Evolutionary conservation across 2,329 filamentous ascomycete genomes (phyloP), one percentile per base, ranked within the genome.

Genomic region (Penicillium sp.): DNA sequence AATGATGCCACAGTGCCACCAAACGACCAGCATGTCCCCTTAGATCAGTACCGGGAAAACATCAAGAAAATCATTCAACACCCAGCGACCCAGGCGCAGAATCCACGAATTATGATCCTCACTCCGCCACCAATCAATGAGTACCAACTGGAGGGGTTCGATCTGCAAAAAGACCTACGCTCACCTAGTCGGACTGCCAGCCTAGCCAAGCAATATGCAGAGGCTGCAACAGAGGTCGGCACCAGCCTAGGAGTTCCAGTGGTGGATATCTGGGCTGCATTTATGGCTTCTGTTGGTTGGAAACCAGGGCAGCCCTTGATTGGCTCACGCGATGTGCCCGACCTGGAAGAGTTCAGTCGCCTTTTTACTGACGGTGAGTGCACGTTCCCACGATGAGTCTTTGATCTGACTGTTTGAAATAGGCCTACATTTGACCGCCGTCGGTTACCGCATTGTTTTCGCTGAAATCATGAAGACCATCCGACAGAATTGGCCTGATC

Each of bases 71-170:
- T 96, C 51, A 67, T 93, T 54, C 78, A 71, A 2, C 85, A 95
- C 61, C 77, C 82, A 6, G 68, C 70, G 40, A 74, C 94, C 42
- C 64, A 65, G 39, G 80, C 77, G 4, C 88, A 95, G 55, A 72
- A 75, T 23, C 80, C 85, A 16, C 81, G 88, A 37, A 71, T 95
- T 30, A 69, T 96, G 4, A 73, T 95, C 32, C 84, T 71, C 16
- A 68, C 86, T 0, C 87, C 90, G 16, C 85, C 89, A 1, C 88
- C 88, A 0, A 65, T 93, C 34, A 84, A 95, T 53, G 82, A 93
- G 65, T 80, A 86, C 59, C 76, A 80, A 43, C 65, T 77, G 25
- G 69, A 70, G 35, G 57, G 57, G 44, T 61, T 72, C 22, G 75
- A 77, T 56, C 67, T 12, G 64, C 55, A 1, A 62, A 67, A 43